Evolutionary conservation across 2,329 filamentous ascomycete species (phyloP), one percentile per base, ranked within the genome.

Genomic region (Nemania sp.): DNA sequence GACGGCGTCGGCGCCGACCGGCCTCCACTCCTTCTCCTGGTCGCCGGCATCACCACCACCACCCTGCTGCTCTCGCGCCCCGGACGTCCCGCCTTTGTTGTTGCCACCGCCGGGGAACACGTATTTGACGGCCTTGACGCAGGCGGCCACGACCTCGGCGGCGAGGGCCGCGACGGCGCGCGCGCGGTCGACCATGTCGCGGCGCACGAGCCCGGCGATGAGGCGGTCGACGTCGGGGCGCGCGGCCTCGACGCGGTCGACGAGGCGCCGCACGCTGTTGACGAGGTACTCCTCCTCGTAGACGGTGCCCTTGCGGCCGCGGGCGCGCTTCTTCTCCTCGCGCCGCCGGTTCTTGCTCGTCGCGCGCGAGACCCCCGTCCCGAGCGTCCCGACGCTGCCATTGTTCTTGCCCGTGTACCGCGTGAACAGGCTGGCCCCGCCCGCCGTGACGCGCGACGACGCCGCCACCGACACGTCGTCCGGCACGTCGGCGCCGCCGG

Each of bases 211-310:
- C 0, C 90, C 92, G 65, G 90, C 87, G 0, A 97, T 84, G 7
- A 98, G 81, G 15, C 87, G 78, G 71, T 87, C 83, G 0, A 91
- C 85, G 73, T 99, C 95, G 0, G 85, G 82, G 52, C 87, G 83
- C 2, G 89, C 83, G 20, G 81, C 81, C 74, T 93, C 92, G 20
- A 97, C 86, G 37, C 93, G 83, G 74, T 96, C 92, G 13, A 97
- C 85, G 35, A 99, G 81, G 21, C 95, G 83, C 12, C 89, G 85
- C 37, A 98, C 87, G 67, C 89, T 94, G 74, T 93, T 95, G 60
- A 97, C 88, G 5, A 99, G 84, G 75, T 99, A 99, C 76, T 98
- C 95, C 73, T 98, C 94, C 75, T 99, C 95, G 75, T 99, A 99
- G 5, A 99, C 91, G 15, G 91, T 97, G 11, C 95, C 95, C 80